phyloP scores from a whole-genome alignment of 306 rosid species.

The Pterocarpus santalinus region DNA sequence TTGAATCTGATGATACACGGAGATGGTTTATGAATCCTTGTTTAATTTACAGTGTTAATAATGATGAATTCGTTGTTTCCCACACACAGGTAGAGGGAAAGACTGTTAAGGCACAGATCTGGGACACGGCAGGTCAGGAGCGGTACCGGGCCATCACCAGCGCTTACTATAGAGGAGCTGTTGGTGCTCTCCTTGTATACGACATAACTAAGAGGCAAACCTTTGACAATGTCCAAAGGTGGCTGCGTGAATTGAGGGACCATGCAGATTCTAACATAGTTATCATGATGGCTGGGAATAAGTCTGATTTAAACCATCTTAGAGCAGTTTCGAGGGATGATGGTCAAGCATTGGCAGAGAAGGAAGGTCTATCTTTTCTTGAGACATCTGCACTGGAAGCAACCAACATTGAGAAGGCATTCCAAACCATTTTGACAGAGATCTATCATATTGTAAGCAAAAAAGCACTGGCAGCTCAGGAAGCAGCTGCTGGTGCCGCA shows the following conservation, averaged over 20 bases:
- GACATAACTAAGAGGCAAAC: conserved; percentile 97
- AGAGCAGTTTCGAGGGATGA: conserved; percentile 89
- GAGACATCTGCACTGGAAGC: conserved; percentile 99
- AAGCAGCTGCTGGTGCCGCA: conserved; percentile 65
- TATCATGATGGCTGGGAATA: conserved; percentile 99
- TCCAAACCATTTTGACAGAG: conserved; percentile 94
- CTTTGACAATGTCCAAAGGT: conserved; percentile 93
- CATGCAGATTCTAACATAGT: conserved; percentile 98
- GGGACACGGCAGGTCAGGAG: conserved; percentile 99
- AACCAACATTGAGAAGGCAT: conserved; percentile 94
- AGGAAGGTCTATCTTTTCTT: conserved; percentile 94
- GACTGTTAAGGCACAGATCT: conserved; percentile 97
- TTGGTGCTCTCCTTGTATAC: conserved; percentile 93
- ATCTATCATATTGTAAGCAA: conserved; percentile 96
- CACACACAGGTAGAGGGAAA: conserved; percentile 86
- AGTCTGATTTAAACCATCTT: conserved; percentile 90
- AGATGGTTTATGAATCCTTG: background rate
- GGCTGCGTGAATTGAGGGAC: conserved; percentile 98
- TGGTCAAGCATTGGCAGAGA: conserved; percentile 92
- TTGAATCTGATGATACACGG: background rate
- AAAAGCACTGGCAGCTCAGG: conserved; percentile 98
- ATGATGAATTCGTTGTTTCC: conserved; percentile 22
- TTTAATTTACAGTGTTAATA: background rate
- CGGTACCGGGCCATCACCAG: conserved; percentile 98
- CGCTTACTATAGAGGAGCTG: conserved; percentile 99